Conservation (phyloP, 1,284 basidiomycete species). For the Wolfiporia cocos region DNA sequence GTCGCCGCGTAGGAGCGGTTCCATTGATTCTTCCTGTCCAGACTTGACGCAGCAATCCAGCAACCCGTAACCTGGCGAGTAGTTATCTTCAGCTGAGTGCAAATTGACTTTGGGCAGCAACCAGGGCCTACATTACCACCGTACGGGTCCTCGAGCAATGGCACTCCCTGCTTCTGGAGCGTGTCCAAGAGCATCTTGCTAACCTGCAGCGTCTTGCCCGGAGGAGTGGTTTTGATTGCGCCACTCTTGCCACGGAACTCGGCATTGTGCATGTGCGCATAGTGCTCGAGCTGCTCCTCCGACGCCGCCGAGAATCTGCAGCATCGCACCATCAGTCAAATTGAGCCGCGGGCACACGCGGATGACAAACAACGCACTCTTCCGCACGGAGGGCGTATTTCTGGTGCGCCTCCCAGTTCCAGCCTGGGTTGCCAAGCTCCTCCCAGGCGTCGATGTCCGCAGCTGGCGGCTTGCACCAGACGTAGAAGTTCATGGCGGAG, state of each 20-base stretch:
- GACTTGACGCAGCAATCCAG: conserved; percentile 5
- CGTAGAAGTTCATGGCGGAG: conserved; percentile 20
- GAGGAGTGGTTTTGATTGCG: conserved; percentile 16
- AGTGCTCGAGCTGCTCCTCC: conserved; percentile 8
- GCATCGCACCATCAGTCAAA: not conserved
- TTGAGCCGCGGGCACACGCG: no score
- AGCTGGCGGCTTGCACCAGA: conserved; percentile 20
- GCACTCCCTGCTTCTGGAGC: conserved; percentile 13
- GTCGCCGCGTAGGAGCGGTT: conserved; percentile 15
- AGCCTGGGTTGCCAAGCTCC: conserved; percentile 20
- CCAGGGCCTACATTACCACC: conserved; percentile 14
- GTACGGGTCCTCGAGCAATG: conserved; percentile 10
- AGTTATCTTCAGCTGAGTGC: not conserved
- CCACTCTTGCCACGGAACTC: conserved; percentile 15
- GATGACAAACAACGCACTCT: conserved; percentile 7
- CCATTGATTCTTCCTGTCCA: conserved; percentile 9
- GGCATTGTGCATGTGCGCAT: conserved; percentile 6
- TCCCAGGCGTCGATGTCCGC: conserved; percentile 21
- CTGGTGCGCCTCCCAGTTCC: conserved; percentile 19
- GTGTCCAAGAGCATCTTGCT: conserved; percentile 12
- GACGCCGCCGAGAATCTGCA: conserved; percentile 12
- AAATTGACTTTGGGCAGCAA: no score
- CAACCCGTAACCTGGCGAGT: conserved; percentile 10
- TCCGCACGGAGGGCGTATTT: conserved; percentile 11
- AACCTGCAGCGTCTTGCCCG: conserved; percentile 1